Evolutionary conservation across 2,329 filamentous ascomycete genomes (phyloP).

Genomic region (Capronia epimyces): DNA sequence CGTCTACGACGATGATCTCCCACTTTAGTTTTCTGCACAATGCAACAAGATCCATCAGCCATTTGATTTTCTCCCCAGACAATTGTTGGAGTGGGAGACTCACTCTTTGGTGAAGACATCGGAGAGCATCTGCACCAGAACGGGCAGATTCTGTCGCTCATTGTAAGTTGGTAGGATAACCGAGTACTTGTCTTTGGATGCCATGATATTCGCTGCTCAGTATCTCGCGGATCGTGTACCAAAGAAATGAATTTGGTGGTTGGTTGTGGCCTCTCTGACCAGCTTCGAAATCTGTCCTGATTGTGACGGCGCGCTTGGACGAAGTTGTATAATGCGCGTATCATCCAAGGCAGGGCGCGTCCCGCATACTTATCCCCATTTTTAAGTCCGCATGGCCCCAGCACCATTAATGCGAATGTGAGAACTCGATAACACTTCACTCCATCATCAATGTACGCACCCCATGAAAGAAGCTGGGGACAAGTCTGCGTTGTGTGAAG

Average conservation of each 20-base stretch:
- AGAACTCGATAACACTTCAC: too few relatives aligned
- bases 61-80: not conserved
- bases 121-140: conserved; percentile 90
- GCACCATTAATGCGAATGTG: too few relatives aligned
- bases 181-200: conserved; percentile 71
- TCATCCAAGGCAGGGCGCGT: too few relatives aligned
- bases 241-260: not conserved
- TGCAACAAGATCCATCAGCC: not conserved
- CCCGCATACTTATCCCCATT: too few relatives aligned
- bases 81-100: conserved; percentile 29
- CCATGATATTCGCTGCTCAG: conserved; percentile 32
- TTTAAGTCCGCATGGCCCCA: too few relatives aligned
- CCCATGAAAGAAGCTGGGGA: not conserved
- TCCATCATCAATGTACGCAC: not conserved
- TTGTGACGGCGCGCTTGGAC: not conserved
- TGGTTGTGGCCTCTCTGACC: not conserved
- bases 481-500: not conserved
- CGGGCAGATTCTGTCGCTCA: conserved; percentile 92
- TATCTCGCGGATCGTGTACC: too few relatives aligned
- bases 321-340: conserved; percentile 7
- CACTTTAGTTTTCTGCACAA: conserved; percentile 74
- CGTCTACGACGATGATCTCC: conserved; percentile 97
- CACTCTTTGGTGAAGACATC: conserved; percentile 86
- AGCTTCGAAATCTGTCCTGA: not conserved
- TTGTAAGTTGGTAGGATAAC: conserved; percentile 98